These are phyloP conservation scores for Aspergillaceae sp. DNA, from an alignment of 2,329 filamentous ascomycete species.

Conservation along the genomic window DNA sequence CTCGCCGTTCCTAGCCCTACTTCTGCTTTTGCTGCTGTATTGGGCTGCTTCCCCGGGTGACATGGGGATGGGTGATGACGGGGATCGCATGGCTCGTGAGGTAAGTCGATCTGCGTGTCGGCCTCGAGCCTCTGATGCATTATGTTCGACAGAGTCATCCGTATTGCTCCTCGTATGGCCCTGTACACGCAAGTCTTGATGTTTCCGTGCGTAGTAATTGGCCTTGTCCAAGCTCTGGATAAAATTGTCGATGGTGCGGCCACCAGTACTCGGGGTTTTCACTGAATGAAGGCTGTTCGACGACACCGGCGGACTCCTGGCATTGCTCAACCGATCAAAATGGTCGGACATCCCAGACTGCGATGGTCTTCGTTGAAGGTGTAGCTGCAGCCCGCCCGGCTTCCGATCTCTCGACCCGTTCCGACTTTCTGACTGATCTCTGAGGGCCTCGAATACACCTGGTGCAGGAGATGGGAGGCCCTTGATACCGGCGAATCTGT, in stretches of 20 bases:
- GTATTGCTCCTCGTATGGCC: conserved; percentile 46
- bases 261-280: conserved; percentile 51
- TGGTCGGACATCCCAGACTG: conserved; percentile 44
- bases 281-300: conserved; percentile 42
- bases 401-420: conserved; percentile 65
- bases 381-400: conserved; percentile 63
- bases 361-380: conserved; percentile 46
- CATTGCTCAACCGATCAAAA: conserved; percentile 44
- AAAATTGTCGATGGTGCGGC: conserved; percentile 68
- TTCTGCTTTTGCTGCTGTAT: conserved; percentile 38
- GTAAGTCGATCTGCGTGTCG: conserved; percentile 59
- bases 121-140: conserved; percentile 59
- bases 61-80: conserved; percentile 89
- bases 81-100: conserved; percentile 72
- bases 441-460: conserved; percentile 54
- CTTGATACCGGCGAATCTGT: conserved; percentile 47
- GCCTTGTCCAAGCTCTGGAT: conserved; percentile 79
- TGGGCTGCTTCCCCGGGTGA: conserved; percentile 68
- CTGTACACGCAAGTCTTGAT: conserved; percentile 33
- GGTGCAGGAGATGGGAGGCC: conserved; percentile 61
- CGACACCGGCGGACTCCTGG: conserved; percentile 30
- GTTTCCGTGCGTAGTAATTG: conserved; percentile 51
- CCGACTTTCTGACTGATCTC: conserved; percentile 51
- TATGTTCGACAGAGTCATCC: conserved; percentile 42
- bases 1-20: conserved; percentile 30